Percentiles rank a stretch among this genome's conserved stretches.
phyloP scores from a whole-genome alignment of 169 alveolate genomes.

The Plasmodium reichenowi region DNA sequence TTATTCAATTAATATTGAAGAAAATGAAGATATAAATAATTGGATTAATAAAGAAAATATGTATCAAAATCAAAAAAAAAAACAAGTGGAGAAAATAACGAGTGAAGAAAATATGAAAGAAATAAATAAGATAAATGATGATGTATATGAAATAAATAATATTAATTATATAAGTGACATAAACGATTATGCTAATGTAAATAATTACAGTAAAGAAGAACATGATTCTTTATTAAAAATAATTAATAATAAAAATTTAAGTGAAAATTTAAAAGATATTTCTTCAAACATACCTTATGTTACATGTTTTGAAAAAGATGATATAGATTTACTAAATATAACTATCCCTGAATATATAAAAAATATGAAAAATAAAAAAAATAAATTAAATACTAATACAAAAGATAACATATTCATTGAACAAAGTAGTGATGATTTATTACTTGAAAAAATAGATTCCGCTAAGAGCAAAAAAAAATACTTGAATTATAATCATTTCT shows the following conservation, averaged over 20 bases:
- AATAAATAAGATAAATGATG: background rate
- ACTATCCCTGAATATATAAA: conserved; percentile 48
- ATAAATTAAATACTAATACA: conserved; percentile 2
- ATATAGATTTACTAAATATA: conserved; percentile 21
- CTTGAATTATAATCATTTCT: conserved; percentile 21
- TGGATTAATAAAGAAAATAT: conserved; percentile 39
- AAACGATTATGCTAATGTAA: background rate
- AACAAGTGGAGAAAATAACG: background rate
- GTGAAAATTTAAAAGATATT: conserved; percentile 35
- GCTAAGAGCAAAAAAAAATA: conserved; percentile 1
- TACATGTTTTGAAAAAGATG: conserved; percentile 39
- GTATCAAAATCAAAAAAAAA: conserved; percentile 9
- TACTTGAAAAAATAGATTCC: background rate
- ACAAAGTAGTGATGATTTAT: background rate
- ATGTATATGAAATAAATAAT: background rate
- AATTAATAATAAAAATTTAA: conserved; percentile 9
- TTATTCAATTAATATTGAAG: conserved; percentile 44
- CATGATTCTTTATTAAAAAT: background rate
- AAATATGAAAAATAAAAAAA: conserved; percentile 27
- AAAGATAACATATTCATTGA: conserved; percentile 4
- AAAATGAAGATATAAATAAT: conserved; percentile 31
- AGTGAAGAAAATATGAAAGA: no score
- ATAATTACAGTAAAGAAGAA: background rate
- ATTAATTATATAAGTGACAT: background rate
- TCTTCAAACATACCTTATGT: conserved; percentile 29